Evolutionary conservation across 495 filamentous ascomycete genomes (phyloP).

Genomic region (Alectoria sarmentosa): DNA sequence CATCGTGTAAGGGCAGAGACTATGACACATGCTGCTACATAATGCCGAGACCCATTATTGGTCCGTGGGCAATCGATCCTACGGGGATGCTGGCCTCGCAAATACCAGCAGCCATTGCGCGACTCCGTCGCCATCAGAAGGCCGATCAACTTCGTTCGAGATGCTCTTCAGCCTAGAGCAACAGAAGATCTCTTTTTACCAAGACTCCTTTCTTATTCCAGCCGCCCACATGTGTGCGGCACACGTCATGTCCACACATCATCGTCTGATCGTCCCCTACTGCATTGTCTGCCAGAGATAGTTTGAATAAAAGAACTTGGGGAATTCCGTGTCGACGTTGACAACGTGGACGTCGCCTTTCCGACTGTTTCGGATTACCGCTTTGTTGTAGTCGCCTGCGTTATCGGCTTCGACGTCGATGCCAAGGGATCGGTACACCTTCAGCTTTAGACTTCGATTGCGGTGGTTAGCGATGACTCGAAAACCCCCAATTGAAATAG

Average conservation of each 20-base stretch:
- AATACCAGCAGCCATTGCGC: background rate
- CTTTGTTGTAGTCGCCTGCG: constrained; percentile 75
- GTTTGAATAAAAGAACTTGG: constrained; percentile 86
- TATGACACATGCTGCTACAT: background rate
- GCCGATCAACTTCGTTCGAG: background rate
- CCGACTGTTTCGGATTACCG: constrained; percentile 75
- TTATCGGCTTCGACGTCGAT: constrained; percentile 82
- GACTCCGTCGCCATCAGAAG: background rate
- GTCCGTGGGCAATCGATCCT: background rate
- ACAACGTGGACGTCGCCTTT: constrained; percentile 93
- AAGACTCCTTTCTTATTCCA: background rate
- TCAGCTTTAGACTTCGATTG: constrained; percentile 61
- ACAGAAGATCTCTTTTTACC: background rate
- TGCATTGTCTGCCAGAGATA: constrained; percentile 92
- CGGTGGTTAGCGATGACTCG: background rate
- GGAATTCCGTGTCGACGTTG: constrained; percentile 89
- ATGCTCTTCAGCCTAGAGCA: background rate
- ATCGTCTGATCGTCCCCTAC: constrained; percentile 27
- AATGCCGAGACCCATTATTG: background rate
- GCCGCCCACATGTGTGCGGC: background rate
- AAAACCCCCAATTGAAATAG: no score
- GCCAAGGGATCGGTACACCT: constrained; percentile 83
- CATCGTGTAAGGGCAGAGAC: background rate
- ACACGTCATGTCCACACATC: background rate
- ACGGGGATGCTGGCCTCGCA: background rate